Percentiles rank a stretch among this genome's conserved stretches.
phyloP scores from a whole-genome alignment of 1,139 yeast species.

The Pichia sp. region DNA sequence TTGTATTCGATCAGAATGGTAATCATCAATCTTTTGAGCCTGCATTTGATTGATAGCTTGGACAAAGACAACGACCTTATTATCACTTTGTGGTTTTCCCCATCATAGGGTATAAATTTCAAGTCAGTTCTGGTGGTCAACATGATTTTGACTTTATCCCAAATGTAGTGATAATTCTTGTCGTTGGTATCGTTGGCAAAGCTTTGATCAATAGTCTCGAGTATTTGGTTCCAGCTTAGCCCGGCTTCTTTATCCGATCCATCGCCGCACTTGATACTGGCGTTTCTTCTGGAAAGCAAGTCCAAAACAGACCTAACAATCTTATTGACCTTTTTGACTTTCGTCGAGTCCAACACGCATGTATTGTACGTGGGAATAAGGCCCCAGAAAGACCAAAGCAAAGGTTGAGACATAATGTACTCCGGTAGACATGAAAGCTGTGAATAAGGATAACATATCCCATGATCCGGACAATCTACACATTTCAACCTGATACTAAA shows the following conservation, averaged over 20 bases:
- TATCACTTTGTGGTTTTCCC: constrained; percentile 37
- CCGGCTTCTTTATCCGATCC: constrained; percentile 31
- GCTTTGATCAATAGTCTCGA: constrained; percentile 21
- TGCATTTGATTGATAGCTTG: constrained; percentile 60
- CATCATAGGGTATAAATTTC: constrained; percentile 3
- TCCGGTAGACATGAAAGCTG: constrained; percentile 68
- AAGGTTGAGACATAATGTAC: constrained; percentile 53
- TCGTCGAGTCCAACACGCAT: constrained; percentile 76
- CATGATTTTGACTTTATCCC: constrained; percentile 24
- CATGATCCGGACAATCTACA: constrained; percentile 77
- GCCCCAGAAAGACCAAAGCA: constrained; percentile 50
- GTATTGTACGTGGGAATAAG: constrained; percentile 54
- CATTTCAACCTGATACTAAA: constrained; percentile 43
- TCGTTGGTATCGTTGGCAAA: constrained; percentile 26
- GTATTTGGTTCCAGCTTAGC: constrained; percentile 21
- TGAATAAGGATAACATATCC: constrained; percentile 63
- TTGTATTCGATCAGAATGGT: constrained; percentile 47
- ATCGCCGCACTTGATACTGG: constrained; percentile 46
- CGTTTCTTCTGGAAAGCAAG: constrained; percentile 67
- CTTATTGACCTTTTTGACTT: constrained; percentile 63
- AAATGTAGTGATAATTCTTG: constrained; percentile 32
- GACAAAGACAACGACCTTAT: constrained; percentile 72
- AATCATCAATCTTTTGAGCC: constrained; percentile 50
- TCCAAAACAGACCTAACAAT: constrained; percentile 66
- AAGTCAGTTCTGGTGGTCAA: constrained; percentile 36